Evolutionary conservation across 495 filamentous ascomycete species (phyloP), one percentile per base, ranked within the genome.

Genomic region (Lasiosphaeris hirsuta): DNA sequence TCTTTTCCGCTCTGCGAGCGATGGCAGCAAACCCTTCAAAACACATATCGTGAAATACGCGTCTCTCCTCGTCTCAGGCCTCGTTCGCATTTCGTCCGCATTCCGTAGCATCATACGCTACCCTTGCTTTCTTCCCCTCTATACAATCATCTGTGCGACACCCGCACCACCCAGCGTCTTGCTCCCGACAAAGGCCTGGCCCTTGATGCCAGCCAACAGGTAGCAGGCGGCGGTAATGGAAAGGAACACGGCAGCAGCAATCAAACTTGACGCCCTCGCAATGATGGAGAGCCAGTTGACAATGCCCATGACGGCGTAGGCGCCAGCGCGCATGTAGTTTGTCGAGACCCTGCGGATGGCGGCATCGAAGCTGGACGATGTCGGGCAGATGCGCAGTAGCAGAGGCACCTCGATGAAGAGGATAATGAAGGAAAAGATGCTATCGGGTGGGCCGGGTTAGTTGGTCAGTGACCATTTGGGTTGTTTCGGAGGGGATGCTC

Each of bases 71-170:
- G 23, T 30, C 23, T 5, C 23, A 5, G 2, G 23, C 10, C 41
- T 18, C 15, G 15, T 7, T 38, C 19, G 23, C 7, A 35, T 18
- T n/a, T 52, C 34, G 19, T 40, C 7, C 15, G 5, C 1, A 13
- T 33, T 35, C 10, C 42, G 23, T n/a, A 7, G 35, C 7, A 17
- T 41, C 23, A 35, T 17, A 10, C 37, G 1, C 13, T 6, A 39
- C 38, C 10, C 18, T 13, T 13, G 19, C 18, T 18, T 19, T 4
- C 10, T 18, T 11, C 10, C 40, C 10, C 39, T 64, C 81, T 80
- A 97, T 69, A 98, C 92, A 76, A 99, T 97, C 95, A 97, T 97
- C 78, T 97, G 93, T 58, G 92, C 93, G 60, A 97, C 85, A 15
- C 95, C 94, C 59, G 89, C 88, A 40, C 94, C 94, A 59, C 94